Percentiles rank a stretch among this genome's conserved stretches.
Evolutionary conservation across 495 filamentous ascomycete genomes (phyloP).

Genomic region (Penicillium ucsense): DNA sequence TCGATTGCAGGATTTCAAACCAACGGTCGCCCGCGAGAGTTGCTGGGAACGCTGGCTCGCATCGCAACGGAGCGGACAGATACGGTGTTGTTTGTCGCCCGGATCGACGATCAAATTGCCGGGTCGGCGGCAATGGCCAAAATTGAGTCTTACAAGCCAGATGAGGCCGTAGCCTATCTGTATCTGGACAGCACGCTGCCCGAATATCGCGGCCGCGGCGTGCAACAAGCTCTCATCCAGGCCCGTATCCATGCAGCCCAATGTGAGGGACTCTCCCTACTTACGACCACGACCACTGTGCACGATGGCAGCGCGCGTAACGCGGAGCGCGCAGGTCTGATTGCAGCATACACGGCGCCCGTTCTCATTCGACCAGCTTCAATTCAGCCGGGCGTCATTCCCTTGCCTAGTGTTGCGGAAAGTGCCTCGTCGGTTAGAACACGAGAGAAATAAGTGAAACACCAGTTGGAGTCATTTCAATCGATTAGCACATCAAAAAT

Average conservation of each 20-base stretch:
- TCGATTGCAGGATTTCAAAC: conserved; percentile 7
- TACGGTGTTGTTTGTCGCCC: conserved; percentile 4
- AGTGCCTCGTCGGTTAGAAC: no score
- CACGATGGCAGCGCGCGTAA: conserved; percentile 9
- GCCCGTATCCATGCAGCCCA: conserved; percentile 3
- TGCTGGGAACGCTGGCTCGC: conserved; percentile 4
- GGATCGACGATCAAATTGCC: conserved; percentile 2
- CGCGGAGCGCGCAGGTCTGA: conserved; percentile 5
- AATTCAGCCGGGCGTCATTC: background rate
- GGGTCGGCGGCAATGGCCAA: conserved; percentile 8
- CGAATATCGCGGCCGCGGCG: conserved; percentile 7
- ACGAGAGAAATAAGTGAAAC: background rate
- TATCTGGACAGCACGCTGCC: conserved; percentile 7
- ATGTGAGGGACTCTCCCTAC: background rate
- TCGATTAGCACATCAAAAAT: background rate
- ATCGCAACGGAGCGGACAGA: conserved; percentile 6
- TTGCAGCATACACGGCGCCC: conserved; percentile 1
- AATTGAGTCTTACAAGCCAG: background rate
- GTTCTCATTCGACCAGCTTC: background rate
- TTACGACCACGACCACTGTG: conserved; percentile 4
- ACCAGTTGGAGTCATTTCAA: background rate
- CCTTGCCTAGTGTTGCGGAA: no score
- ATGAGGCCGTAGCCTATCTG: conserved; percentile 4
- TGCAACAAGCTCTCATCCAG: conserved; percentile 7
- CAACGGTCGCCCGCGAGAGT: conserved; percentile 4